Percentiles rank a stretch among this genome's conserved stretches.
Conservation (phyloP, 257 asterid species). For the Solanum paucissectum region DNA sequence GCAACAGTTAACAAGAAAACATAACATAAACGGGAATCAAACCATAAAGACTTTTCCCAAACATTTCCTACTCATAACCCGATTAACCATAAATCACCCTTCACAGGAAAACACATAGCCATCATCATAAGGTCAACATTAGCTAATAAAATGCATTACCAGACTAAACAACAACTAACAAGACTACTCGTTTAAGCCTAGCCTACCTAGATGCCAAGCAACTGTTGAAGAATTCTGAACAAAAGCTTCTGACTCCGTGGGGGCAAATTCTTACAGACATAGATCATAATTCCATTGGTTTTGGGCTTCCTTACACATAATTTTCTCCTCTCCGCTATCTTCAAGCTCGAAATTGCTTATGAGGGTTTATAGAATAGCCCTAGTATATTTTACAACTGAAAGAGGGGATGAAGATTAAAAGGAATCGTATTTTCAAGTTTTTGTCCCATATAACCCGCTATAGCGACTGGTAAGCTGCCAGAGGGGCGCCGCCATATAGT, state of each 20-base stretch:
- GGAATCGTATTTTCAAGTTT: too few species aligned
- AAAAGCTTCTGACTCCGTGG: not conserved
- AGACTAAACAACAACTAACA: not conserved
- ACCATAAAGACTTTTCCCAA: not conserved
- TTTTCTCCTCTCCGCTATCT: fast-evolving
- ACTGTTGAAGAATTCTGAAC: too few species aligned
- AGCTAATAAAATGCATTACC: too few species aligned
- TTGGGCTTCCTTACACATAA: too few species aligned
- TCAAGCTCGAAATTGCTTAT: fast-evolving
- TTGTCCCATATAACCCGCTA: too few species aligned
- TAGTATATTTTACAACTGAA: too few species aligned
- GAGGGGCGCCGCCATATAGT: not conserved
- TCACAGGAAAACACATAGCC: too few species aligned
- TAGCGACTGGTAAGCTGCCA: not conserved
- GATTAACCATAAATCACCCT: too few species aligned
- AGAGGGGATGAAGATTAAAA: not conserved
- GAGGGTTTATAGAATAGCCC: not conserved
- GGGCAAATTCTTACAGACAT: not conserved
- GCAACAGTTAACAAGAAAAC: not conserved
- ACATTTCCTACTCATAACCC: too few species aligned
- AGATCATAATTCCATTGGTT: too few species aligned
- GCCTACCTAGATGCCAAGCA: not conserved
- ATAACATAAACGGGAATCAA: not conserved
- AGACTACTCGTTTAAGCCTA: not conserved
- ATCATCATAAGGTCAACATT: not conserved